Evolutionary conservation across 345 rosid species (phyloP).

Genomic region (Aquilaria yunnanensis): DNA sequence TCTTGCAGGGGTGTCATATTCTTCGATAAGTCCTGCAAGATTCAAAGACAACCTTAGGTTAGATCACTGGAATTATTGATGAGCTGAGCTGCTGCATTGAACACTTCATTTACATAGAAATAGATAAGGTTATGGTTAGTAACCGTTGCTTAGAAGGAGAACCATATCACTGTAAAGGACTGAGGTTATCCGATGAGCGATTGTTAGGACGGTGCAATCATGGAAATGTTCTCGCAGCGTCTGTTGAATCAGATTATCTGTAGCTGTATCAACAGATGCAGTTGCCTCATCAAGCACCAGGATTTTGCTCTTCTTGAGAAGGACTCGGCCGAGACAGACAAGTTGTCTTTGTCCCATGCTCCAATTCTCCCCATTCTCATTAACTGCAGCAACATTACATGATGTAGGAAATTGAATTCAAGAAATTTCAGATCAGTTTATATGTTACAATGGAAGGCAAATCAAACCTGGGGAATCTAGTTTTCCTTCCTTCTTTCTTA

Average conservation of each 20-base stretch:
- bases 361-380: constrained; percentile 91
- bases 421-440: background rate
- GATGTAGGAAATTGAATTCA: background rate
- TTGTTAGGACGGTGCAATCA: constrained; percentile 64
- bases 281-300: constrained; percentile 90
- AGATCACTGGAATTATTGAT: background rate
- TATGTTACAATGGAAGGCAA: background rate
- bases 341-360: constrained; percentile 94
- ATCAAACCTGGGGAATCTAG: constrained; percentile 52
- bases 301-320: constrained; percentile 71
- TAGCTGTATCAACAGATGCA: constrained; percentile 82
- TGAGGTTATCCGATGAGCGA: constrained; percentile 83
- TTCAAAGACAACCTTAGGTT: background rate
- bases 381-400: constrained; percentile 31
- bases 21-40: constrained; percentile 57
- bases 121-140: constrained; percentile 11
- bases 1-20: constrained; percentile 55
- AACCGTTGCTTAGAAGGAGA: constrained; percentile 65
- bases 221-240: constrained; percentile 60
- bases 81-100: background rate
- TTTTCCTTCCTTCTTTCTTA: constrained; percentile 67
- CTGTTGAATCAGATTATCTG: constrained; percentile 77
- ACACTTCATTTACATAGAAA: background rate
- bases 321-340: constrained; percentile 75
- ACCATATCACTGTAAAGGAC: constrained; percentile 82